Conservation (phyloP, 495 filamentous ascomycete genomes). For the Aspergillus cavernicola region DNA sequence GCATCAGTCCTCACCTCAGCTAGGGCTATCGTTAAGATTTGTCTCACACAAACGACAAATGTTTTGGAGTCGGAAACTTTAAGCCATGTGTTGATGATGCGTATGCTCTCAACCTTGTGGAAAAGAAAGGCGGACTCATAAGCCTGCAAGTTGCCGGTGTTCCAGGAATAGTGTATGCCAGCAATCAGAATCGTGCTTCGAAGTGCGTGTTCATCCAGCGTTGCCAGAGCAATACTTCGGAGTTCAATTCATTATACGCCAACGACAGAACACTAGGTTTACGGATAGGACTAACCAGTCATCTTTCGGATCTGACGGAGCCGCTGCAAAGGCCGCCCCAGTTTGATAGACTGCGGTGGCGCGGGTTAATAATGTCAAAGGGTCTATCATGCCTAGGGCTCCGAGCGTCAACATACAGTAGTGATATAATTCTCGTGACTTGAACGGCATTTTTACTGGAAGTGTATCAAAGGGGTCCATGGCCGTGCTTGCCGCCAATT, state of each 20-base stretch:
- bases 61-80: neutral
- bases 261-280: neutral
- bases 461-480: neutral
- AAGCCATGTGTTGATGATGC: neutral
- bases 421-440: neutral
- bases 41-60: neutral
- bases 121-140: neutral
- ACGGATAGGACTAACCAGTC: neutral
- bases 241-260: neutral
- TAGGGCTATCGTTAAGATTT: neutral
- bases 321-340: neutral
- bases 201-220: neutral
- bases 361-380: neutral
- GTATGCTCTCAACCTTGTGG: neutral
- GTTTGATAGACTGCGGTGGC: neutral
- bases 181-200: neutral
- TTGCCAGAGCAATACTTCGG: neutral
- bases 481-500: neutral
- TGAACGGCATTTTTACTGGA: neutral
- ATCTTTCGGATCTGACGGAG: neutral
- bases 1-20: neutral
- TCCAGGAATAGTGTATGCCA: neutral
- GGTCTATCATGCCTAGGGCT: neutral
- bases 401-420: neutral
- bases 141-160: neutral